Percentiles rank a stretch among this genome's conserved stretches.
phyloP scores from a whole-genome alignment of 495 filamentous ascomycete genomes.

The Endocarpon pusillum region DNA sequence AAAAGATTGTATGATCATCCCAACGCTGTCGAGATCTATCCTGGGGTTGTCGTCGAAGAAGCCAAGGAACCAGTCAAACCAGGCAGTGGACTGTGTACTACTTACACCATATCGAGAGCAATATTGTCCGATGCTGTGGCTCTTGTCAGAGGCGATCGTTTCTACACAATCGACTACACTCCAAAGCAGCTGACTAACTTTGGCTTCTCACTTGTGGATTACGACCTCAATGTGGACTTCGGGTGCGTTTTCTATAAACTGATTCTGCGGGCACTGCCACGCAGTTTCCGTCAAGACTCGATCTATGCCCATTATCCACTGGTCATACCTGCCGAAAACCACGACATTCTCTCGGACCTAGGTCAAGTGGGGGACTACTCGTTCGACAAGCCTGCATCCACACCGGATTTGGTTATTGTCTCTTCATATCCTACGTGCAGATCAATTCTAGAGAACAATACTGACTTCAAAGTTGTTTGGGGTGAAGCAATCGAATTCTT shows the following conservation, averaged over 20 bases:
- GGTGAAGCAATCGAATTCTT: slow-evolving; percentile 34
- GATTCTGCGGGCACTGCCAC: slow-evolving; percentile 41
- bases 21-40: slow-evolving; percentile 68
- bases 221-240: slow-evolving; percentile 31
- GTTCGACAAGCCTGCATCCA: slow-evolving; percentile 27
- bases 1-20: slow-evolving; percentile 62
- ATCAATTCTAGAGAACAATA: slow-evolving; percentile 28
- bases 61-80: slow-evolving; percentile 56
- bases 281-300: slow-evolving; percentile 37
- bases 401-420: slow-evolving; percentile 21
- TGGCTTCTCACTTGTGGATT: slow-evolving; percentile 40
- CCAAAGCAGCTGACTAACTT: slow-evolving; percentile 67
- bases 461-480: slow-evolving; percentile 40
- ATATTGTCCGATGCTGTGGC: slow-evolving; percentile 75
- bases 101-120: slow-evolving; percentile 67
- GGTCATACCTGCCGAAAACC: slow-evolving; percentile 36
- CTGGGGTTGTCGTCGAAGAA: slow-evolving; percentile 67
- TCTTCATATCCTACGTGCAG: slow-evolving; percentile 31
- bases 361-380: slow-evolving; percentile 31
- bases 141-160: slow-evolving; percentile 72
- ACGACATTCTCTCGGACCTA: slow-evolving; percentile 29
- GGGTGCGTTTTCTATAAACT: slow-evolving; percentile 46
- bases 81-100: slow-evolving; percentile 65
- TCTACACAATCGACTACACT: slow-evolving; percentile 65
- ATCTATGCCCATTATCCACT: slow-evolving; percentile 44